Evolutionary conservation across 495 filamentous ascomycete species (phyloP).

Genomic region (Tuber magnatum): DNA sequence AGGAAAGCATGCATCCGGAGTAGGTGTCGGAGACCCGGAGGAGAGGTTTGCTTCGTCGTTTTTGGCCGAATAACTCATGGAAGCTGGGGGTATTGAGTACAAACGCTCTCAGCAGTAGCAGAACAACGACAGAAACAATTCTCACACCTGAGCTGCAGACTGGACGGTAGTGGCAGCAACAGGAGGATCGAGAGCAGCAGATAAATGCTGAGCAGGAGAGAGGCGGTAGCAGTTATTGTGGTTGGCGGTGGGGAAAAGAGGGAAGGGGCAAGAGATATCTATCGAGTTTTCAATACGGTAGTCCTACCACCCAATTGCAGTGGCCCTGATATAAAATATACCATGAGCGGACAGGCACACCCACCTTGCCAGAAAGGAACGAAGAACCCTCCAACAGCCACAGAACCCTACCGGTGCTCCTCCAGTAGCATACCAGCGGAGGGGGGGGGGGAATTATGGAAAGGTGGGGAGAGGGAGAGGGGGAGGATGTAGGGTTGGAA

Average conservation of each 20-base stretch:
- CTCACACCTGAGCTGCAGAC: slow-evolving; percentile 2
- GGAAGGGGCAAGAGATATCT: not conserved
- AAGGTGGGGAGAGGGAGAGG: not conserved
- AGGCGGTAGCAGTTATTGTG: not conserved
- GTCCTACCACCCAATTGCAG: not conserved
- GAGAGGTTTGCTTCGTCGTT: not conserved
- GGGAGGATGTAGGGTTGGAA: not conserved
- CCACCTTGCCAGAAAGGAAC: not conserved
- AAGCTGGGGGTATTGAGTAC: not conserved
- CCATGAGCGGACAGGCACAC: not conserved
- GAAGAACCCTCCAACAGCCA: not conserved
- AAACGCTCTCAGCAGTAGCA: not conserved
- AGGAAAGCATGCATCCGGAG: not conserved
- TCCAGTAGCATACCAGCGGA: not conserved
- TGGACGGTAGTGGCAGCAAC: not conserved
- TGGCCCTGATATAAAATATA: not conserved
- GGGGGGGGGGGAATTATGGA: not conserved
- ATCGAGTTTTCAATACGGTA: not conserved
- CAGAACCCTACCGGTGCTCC: slow-evolving; percentile 3
- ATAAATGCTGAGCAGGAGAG: not conserved
- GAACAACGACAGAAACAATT: not conserved
- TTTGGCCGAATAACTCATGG: not conserved
- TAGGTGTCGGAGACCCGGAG: not conserved
- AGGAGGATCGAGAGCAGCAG: not conserved
- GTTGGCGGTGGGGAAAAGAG: not conserved